Base-by-base conservation (phyloP, 2,329 filamentous ascomycete species). In the Cercospora brassicicola region DNA sequence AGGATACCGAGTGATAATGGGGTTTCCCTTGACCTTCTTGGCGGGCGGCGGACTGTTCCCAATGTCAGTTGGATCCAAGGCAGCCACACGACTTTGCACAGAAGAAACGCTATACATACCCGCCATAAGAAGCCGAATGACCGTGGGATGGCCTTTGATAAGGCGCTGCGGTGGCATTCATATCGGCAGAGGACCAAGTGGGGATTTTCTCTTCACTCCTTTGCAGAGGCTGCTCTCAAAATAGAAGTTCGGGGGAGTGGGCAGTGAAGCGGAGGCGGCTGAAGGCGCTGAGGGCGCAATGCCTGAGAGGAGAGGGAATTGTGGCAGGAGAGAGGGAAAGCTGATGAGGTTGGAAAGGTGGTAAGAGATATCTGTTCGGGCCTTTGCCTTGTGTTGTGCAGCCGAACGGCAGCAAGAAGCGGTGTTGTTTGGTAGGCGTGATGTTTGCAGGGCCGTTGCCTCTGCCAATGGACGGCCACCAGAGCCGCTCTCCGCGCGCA, bases 1-100 rank as follows among this genome's bases (percentile, higher is more conserved):
- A 59, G 83, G 81, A 75, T 84, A 84, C 33, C 81, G 78, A 7
- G 83, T 85, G 68, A 84, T 83, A 71, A 84, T 78, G 6, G 82
- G 81, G 68, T 83, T 82, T 20, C 81, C 78, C 69, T 83, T 84
- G 65, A 73, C 62, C 63, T 80, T 81, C 73, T 84, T 85, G 2
- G 74, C 69, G 15, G 79, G 76, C 15, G 77, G 76, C 15, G 73
- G 73, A 15, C 75, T 75, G 62, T 42, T 59, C 20, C 36, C 9
- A 20, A 13, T 63, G 61, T 63, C 20, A 63, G 48, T 30, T 31
- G 3, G 36, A 42, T 3, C 8, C 2, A 33, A 36, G 31, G 31
- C 18, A 18, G 10, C 13, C 23, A 62, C 7, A 55, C 13, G 18
- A 23, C 23, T 23, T 18, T 15, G 26, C 48, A 28, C 11, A 26